phyloP scores from a whole-genome alignment of 257 asterid genomes.

The Anisodus tanguticus region DNA sequence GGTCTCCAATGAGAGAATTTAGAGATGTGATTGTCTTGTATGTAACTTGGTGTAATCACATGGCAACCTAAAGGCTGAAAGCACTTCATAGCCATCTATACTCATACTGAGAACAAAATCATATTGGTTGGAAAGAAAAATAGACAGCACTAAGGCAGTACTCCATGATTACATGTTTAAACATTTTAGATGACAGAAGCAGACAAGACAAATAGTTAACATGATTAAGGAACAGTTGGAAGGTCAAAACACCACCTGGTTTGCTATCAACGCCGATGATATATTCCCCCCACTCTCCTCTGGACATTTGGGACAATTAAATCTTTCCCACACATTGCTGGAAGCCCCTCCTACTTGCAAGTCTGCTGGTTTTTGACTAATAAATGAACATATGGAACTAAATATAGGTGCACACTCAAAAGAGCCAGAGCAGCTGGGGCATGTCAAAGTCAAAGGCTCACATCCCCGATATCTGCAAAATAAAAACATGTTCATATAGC shows the following conservation, averaged over 20 bases:
- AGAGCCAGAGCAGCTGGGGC: slow-evolving; percentile 81
- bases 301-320: slow-evolving; percentile 86
- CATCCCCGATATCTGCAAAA: slow-evolving; percentile 81
- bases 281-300: slow-evolving; percentile 69
- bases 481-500: slow-evolving; percentile 19
- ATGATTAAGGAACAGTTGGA: not conserved
- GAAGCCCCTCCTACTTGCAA: slow-evolving; percentile 41
- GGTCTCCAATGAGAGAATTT: not conserved
- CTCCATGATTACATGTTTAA: not conserved
- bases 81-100: not conserved
- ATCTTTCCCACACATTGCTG: slow-evolving; percentile 68
- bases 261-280: slow-evolving; percentile 70
- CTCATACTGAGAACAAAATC: not conserved
- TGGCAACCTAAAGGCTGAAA: not conserved
- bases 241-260: slow-evolving; percentile 65
- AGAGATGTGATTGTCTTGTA: not conserved
- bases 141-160: not conserved
- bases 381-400: slow-evolving; percentile 61
- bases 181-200: not conserved
- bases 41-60: slow-evolving; percentile 1
- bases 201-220: not conserved
- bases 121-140: slow-evolving; percentile 4
- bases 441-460: slow-evolving; percentile 74
- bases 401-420: slow-evolving; percentile 70
- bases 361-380: slow-evolving; percentile 56